Conservation (phyloP, 306 rosid species). For the Vigna trinervia region DNA sequence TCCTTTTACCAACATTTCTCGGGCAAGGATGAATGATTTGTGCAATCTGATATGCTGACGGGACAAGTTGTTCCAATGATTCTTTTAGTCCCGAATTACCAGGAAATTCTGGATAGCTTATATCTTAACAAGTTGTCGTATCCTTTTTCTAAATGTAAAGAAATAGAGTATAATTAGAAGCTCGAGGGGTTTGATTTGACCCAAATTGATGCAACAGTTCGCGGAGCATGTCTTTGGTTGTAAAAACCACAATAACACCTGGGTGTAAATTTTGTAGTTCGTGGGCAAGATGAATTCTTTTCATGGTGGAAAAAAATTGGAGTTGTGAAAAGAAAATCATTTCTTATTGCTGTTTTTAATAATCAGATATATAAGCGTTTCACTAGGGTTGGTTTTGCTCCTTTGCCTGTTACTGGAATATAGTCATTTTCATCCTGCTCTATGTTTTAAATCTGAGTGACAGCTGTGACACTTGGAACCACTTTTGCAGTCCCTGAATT, state of each 20-base stretch:
- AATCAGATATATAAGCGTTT: neutral
- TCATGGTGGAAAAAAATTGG: conserved; percentile 44
- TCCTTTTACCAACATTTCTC: conserved; percentile 77
- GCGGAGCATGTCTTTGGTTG: conserved; percentile 25
- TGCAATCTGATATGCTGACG: conserved; percentile 74
- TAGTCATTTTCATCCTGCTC: conserved; percentile 26
- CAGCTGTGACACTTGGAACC: conserved; percentile 44
- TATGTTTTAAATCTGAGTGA: conserved; percentile 10
- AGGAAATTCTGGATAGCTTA: conserved; percentile 34
- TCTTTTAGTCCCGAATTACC: conserved; percentile 28
- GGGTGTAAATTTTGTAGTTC: conserved; percentile 34
- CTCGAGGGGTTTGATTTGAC: conserved; percentile 27
- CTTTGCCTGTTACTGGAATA: neutral
- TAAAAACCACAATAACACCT: neutral
- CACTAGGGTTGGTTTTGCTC: neutral
- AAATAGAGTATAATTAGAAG: conserved; percentile 29
- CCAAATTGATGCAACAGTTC: conserved; percentile 9
- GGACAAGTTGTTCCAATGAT: conserved; percentile 38
- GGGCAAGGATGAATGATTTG: conserved; percentile 73
- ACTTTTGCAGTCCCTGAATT: conserved; percentile 34
- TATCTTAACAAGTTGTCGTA: conserved; percentile 29
- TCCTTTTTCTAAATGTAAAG: conserved; percentile 6
- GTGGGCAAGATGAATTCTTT: conserved; percentile 43
- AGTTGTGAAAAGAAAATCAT: conserved; percentile 17
- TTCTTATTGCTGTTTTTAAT: conserved; percentile 14